These are phyloP conservation scores for Alliaria petiolata DNA, from an alignment of 345 rosid species.

Conservation along the genomic window DNA sequence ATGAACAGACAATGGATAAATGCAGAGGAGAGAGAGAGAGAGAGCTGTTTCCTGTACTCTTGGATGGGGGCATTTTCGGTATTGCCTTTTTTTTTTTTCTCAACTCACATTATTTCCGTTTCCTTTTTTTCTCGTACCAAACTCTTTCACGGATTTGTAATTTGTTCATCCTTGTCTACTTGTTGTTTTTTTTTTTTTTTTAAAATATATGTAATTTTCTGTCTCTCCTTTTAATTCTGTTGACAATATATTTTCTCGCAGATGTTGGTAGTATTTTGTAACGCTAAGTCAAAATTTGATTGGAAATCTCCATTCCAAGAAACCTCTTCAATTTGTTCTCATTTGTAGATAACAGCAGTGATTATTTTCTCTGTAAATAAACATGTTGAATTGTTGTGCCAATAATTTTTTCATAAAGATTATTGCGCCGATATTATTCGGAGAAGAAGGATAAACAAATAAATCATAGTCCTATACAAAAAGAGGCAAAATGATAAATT, in stretches of 20 bases:
- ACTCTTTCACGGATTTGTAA: conserved; percentile 24
- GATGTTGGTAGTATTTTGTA: not conserved
- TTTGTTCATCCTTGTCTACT: not conserved
- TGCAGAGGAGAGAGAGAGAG: too few species aligned
- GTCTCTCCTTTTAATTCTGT: not conserved
- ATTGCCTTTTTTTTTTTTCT: conserved; percentile 40
- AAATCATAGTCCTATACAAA: not conserved
- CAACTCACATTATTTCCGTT: conserved; percentile 60
- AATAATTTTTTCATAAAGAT: too few species aligned
- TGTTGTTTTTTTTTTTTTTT: too few species aligned
- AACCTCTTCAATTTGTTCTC: not conserved
- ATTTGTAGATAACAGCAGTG: not conserved
- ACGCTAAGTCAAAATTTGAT: not conserved
- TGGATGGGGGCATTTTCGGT: conserved; percentile 64
- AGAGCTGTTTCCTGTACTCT: conserved; percentile 59
- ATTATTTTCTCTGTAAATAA: not conserved
- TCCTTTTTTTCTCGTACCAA: conserved; percentile 46
- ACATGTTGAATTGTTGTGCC: not conserved
- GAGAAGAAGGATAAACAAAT: not conserved
- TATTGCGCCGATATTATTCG: too few species aligned
- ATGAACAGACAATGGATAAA: too few species aligned
- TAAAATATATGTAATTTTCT: not conserved
- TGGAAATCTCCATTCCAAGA: not conserved
- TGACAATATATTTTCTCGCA: not conserved
- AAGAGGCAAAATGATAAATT: not conserved